Percentiles rank a stretch among this genome's conserved stretches.
phyloP scores from a whole-genome alignment of 768 basidiomycete genomes.

The Boletus edulis region DNA sequence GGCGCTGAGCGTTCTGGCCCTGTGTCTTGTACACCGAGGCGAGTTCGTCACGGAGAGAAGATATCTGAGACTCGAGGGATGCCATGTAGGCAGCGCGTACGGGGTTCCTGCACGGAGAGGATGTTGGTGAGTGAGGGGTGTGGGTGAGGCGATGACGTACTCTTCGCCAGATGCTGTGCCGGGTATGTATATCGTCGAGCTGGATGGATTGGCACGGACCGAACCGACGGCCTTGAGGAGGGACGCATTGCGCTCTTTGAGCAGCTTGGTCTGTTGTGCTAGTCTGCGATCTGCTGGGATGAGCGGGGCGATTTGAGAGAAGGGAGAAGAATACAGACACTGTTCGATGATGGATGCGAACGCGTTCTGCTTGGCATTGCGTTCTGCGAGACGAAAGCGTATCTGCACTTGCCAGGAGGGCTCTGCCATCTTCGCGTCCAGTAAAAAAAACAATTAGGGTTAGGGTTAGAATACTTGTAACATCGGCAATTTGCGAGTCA shows the following conservation, averaged over 20 bases:
- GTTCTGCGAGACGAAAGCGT: conserved; percentile 73
- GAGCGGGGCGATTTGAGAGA: conserved; percentile 7
- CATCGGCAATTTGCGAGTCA: conserved; percentile 19
- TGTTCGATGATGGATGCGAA: conserved; percentile 88
- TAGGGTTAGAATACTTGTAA: conserved; percentile 20
- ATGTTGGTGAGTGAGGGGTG: background rate
- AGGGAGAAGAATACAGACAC: conserved; percentile 53
- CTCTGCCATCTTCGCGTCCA: conserved; percentile 57
- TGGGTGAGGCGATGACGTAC: conserved; percentile 40
- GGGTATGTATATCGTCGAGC: conserved; percentile 59
- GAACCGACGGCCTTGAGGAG: conserved; percentile 81
- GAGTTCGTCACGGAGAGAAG: conserved; percentile 86
- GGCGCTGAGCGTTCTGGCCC: conserved; percentile 90
- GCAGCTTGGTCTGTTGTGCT: conserved; percentile 86
- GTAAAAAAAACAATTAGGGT: conserved; percentile 18
- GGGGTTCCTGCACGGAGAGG: conserved; percentile 55
- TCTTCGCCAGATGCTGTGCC: conserved; percentile 61
- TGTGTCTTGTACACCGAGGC: conserved; percentile 96
- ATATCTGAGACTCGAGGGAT: conserved; percentile 93
- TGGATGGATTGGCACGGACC: conserved; percentile 60
- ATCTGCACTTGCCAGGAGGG: conserved; percentile 84
- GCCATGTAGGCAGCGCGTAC: conserved; percentile 85
- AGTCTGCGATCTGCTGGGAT: conserved; percentile 73
- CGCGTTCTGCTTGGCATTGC: conserved; percentile 78
- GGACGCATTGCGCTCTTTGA: conserved; percentile 90